These are phyloP conservation scores for Capsella bursapastoris DNA, from an alignment of 345 rosid species.

Conservation along the genomic window DNA sequence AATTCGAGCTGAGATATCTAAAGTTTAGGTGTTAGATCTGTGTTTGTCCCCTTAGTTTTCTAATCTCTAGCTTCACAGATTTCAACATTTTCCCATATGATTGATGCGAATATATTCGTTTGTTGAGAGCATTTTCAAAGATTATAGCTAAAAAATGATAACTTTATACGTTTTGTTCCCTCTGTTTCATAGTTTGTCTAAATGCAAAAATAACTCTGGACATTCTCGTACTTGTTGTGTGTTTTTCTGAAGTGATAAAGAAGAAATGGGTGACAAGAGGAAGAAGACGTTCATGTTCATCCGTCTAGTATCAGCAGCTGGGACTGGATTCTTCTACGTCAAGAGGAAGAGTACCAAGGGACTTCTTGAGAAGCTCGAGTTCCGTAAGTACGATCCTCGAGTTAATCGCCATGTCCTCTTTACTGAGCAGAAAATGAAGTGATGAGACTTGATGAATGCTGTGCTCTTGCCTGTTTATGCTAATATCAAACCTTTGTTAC, in stretches of 20 bases:
- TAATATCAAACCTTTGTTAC: background rate
- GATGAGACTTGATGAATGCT: slow-evolving; percentile 21
- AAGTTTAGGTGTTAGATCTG: background rate
- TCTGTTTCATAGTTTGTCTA: background rate
- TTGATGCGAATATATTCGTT: background rate
- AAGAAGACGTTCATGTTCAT: slow-evolving; percentile 90
- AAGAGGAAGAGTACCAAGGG: slow-evolving; percentile 87
- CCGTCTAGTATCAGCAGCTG: slow-evolving; percentile 92
- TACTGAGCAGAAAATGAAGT: slow-evolving; percentile 93
- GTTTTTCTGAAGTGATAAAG: slow-evolving; percentile 16
- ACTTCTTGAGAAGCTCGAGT: slow-evolving; percentile 84
- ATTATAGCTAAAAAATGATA: background rate
- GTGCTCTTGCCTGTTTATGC: background rate
- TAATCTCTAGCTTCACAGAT: background rate
- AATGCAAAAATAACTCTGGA: background rate
- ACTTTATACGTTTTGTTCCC: slow-evolving; percentile 9
- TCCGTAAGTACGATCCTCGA: slow-evolving; percentile 90
- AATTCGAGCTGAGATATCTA: background rate
- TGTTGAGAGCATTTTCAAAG: slow-evolving; percentile 2
- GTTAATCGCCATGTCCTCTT: slow-evolving; percentile 94
- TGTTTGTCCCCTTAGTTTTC: background rate
- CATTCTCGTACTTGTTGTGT: background rate
- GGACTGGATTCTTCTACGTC: slow-evolving; percentile 96
- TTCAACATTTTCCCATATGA: background rate
- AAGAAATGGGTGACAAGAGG: slow-evolving; percentile 81